Conservation (phyloP, 805 yeast genomes). For the Aciculoconidium aculeatum region DNA sequence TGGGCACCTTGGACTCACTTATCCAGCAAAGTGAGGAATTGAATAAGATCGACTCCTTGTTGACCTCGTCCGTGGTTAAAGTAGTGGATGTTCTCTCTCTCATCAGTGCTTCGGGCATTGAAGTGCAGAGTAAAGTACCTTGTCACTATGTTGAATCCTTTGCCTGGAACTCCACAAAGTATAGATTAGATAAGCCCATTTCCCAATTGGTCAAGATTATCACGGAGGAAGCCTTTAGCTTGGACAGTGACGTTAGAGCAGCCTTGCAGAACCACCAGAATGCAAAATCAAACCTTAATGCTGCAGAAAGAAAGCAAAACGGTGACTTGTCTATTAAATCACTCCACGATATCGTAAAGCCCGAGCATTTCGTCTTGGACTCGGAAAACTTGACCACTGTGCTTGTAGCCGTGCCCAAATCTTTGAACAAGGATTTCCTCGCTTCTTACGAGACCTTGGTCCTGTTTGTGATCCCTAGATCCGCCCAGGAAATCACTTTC, state of each 20-base stretch:
- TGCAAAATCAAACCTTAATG: conserved; percentile 76
- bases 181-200: conserved; percentile 77
- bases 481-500: conserved; percentile 61
- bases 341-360: conserved; percentile 79
- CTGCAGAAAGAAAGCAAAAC: conserved; percentile 87
- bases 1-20: conserved; percentile 89
- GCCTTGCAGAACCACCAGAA: conserved; percentile 69
- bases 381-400: conserved; percentile 84
- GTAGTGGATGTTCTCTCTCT: conserved; percentile 65
- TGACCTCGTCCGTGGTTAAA: conserved; percentile 63
- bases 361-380: conserved; percentile 74
- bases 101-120: conserved; percentile 26
- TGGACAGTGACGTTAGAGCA: conserved; percentile 81
- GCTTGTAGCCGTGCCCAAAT: conserved; percentile 83
- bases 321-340: conserved; percentile 93
- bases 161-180: conserved; percentile 85
- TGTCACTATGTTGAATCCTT: conserved; percentile 67
- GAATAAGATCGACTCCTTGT: conserved; percentile 72
- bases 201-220: conserved; percentile 66
- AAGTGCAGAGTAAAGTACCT: conserved; percentile 42
- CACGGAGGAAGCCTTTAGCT: conserved; percentile 69
- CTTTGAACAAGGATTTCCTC: conserved; percentile 53
- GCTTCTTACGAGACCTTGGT: conserved; percentile 69
- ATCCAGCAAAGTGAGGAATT: conserved; percentile 90
- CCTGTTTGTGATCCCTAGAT: conserved; percentile 85